These are phyloP conservation scores for Lepiota brunneoincarnata DNA, from an alignment of 768 basidiomycete species.

Conservation along the genomic window DNA sequence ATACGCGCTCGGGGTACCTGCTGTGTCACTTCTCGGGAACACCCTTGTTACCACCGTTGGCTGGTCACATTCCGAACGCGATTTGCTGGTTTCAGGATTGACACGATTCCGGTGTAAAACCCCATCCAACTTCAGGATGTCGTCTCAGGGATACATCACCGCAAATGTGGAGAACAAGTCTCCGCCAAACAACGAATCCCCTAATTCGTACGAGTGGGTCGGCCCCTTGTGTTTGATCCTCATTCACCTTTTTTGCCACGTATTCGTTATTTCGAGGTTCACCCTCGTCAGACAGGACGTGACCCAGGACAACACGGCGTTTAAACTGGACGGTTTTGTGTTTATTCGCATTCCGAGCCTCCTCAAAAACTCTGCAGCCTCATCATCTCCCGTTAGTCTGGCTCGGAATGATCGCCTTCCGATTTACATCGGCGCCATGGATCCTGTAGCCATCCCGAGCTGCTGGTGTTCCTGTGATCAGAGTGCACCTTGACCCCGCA, in stretches of 20 bases:
- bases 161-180: not conserved
- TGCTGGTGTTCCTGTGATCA: slow-evolving; percentile 1
- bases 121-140: too few species aligned
- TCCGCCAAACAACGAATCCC: not conserved
- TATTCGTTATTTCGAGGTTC: not conserved
- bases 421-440: not conserved
- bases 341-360: not conserved
- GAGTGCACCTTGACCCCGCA: not conserved
- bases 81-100: not conserved
- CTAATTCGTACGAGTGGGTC: not conserved
- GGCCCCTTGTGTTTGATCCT: not conserved
- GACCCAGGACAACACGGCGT: not conserved
- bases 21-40: not conserved
- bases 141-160: too few species aligned
- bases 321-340: not conserved
- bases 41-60: not conserved
- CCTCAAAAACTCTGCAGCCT: not conserved
- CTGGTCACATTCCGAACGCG: not conserved
- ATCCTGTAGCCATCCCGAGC: not conserved
- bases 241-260: not conserved
- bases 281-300: not conserved
- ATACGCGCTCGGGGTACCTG: not conserved
- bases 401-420: not conserved
- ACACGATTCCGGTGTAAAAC: not conserved
- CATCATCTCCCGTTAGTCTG: not conserved